Percentiles rank a stretch among this genome's conserved stretches.
These are phyloP conservation scores for Leishmania lainsoni DNA, from an alignment of 208 protist genomes.

Conservation along the genomic window DNA sequence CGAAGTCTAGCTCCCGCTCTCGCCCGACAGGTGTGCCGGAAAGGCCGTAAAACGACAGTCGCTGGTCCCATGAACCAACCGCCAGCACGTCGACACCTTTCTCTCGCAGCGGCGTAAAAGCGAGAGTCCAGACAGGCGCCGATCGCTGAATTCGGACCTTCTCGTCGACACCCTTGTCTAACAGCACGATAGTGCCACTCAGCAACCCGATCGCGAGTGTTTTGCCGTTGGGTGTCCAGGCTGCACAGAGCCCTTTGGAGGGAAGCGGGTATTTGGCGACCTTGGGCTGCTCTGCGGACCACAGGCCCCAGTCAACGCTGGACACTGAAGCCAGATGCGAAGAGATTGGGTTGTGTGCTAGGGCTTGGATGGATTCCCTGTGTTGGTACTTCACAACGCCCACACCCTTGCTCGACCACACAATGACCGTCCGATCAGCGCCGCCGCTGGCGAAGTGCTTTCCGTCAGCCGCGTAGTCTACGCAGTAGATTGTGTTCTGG, in stretches of 20 bases:
- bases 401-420: conserved; percentile 95
- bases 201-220: conserved; percentile 93
- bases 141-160: conserved; percentile 62
- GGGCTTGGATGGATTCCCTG: conserved; percentile 94
- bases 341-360: conserved; percentile 93
- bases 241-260: conserved; percentile 88
- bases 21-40: conserved; percentile 69
- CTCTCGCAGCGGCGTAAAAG: conserved; percentile 91
- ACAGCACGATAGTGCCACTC: conserved; percentile 76
- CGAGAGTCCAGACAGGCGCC: conserved; percentile 93
- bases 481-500: conserved; percentile 92
- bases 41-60: conserved; percentile 95
- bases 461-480: conserved; percentile 89
- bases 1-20: conserved; percentile 90
- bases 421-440: conserved; percentile 94
- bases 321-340: conserved; percentile 91
- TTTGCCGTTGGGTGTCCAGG: conserved; percentile 95
- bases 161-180: conserved; percentile 55
- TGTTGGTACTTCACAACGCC: conserved; percentile 96
- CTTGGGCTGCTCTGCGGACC: conserved; percentile 91
- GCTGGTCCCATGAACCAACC: conserved; percentile 96
- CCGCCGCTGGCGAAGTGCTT: conserved; percentile 94
- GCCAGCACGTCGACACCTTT: conserved; percentile 91
- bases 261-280: conserved; percentile 88
- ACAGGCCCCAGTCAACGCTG: conserved; percentile 95